Evolutionary conservation across 1,284 basidiomycete species (phyloP).

Genomic region (Golubevia sp.): DNA sequence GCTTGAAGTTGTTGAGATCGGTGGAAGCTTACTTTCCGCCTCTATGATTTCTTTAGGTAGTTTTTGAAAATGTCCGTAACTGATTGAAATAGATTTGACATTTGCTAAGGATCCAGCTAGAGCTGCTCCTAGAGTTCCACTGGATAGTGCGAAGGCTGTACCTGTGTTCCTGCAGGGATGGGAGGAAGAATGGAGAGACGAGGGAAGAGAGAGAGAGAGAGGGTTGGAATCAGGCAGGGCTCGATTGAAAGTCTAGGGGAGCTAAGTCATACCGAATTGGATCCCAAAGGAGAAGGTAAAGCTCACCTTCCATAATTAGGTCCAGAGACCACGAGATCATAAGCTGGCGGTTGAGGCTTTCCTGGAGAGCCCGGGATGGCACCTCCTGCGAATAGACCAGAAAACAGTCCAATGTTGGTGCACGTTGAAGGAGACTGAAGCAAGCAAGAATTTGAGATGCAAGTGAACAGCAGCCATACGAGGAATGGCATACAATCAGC

Average conservation of each 20-base stretch:
- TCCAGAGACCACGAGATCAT: slow-evolving; percentile 53
- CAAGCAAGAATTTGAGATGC: no score
- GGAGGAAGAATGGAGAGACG: neutral
- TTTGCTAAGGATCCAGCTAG: slow-evolving; percentile 42
- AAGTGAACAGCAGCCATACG: no score
- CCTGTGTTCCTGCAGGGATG: slow-evolving; percentile 35
- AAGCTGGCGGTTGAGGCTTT: slow-evolving; percentile 8
- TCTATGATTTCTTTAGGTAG: no score
- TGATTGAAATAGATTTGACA: slow-evolving; percentile 41
- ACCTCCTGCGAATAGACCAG: slow-evolving; percentile 25
- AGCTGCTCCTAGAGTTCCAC: slow-evolving; percentile 55
- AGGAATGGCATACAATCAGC: neutral
- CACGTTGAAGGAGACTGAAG: slow-evolving; percentile 47
- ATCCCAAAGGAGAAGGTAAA: no score
- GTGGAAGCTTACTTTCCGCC: no score
- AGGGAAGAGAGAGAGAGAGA: neutral
- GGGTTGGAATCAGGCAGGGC: no score
- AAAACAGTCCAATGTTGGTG: slow-evolving; percentile 51
- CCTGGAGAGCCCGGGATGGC: neutral
- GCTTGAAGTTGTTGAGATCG: no score
- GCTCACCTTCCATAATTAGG: slow-evolving; percentile 51
- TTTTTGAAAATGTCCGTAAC: slow-evolving; percentile 45
- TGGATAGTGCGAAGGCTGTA: slow-evolving; percentile 50
- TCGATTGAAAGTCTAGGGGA: no score
- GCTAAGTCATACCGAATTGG: no score